Evolutionary conservation across 202 grass and related monocot genomes (phyloP), one percentile per base, ranked within the genome.

Genomic region (Zoysia matrella): DNA sequence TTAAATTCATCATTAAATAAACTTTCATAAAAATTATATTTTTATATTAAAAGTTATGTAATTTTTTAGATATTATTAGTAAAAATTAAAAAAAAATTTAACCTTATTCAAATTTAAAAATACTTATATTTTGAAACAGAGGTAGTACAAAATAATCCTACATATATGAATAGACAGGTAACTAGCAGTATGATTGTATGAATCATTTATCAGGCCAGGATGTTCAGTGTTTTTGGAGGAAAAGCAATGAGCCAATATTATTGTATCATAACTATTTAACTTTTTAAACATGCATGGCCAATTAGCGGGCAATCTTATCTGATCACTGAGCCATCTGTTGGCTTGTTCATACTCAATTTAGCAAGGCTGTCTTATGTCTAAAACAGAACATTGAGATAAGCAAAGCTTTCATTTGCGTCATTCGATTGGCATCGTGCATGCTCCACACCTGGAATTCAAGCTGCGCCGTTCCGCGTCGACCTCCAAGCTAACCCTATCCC

Each of bases 401-500:
- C 42, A n/a, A 46, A 46, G 14, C 41, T 67, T 67, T 67, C 13
- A 47, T 46, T 15, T 13, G n/a, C 3, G 41, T 13, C 3, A 46
- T 65, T 80, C 9, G 47, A 54, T 65, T 50, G 6, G 65, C 39
- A 72, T 48, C 45, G 4, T 48, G 53, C 15, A n/a, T 4, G 41
- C 47, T 64, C 42, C 44, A 72, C 77, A 94, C 95, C 92, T 92
- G 52, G 95, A 98, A 86, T 98, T 94, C 5, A 91, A 75, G 3
- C 73, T 85, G 6, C 88, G 92, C 30, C 86, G 78, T 73, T 86
- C 72, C 30, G 55, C 84, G 3, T 97, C 72, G 3, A 94, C 56
- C 65, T 90, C 71, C 86, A 98, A 83, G 73, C 13, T 85, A 41
- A 94, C 90, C 15, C 50, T 60, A 43, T 83, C 79, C 60, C 90